Percentiles rank a stretch among this genome's conserved stretches.
phyloP scores from a whole-genome alignment of 2,329 filamentous ascomycete genomes.

The Cladosporium cucumerinum region DNA sequence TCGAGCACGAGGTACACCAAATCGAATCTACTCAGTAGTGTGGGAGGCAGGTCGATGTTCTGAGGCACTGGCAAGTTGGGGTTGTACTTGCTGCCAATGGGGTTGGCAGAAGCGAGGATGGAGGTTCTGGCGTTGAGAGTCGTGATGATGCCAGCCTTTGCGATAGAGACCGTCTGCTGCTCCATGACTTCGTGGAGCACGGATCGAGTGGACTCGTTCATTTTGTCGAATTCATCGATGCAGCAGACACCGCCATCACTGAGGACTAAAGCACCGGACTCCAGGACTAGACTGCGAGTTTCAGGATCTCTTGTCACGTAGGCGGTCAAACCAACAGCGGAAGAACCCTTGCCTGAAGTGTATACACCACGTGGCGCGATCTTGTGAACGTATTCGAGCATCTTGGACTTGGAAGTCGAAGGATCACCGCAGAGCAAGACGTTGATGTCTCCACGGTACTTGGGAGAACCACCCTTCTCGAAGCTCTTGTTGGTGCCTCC shows the following conservation, averaged over 20 bases:
- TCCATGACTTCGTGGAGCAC: constrained; percentile 80
- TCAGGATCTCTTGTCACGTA: constrained; percentile 73
- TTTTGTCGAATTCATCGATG: constrained; percentile 78
- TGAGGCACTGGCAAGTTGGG: constrained; percentile 92
- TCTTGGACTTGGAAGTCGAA: constrained; percentile 92
- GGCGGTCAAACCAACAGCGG: constrained; percentile 72
- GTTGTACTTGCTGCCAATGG: constrained; percentile 97
- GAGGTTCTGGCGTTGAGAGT: constrained; percentile 93
- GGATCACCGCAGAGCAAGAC: constrained; percentile 94
- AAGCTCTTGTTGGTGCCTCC: constrained; percentile 98
- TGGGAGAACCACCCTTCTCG: constrained; percentile 90
- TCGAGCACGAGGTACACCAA: constrained; percentile 95
- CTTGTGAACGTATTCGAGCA: constrained; percentile 92
- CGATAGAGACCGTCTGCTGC: constrained; percentile 74
- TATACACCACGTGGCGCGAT: constrained; percentile 87
- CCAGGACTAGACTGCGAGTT: constrained; percentile 68
- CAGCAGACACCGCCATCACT: constrained; percentile 75
- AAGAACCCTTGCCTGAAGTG: constrained; percentile 72
- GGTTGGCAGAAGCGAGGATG: constrained; percentile 94
- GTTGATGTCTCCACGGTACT: constrained; percentile 96
- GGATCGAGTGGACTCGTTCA: constrained; percentile 70
- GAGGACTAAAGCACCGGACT: constrained; percentile 70
- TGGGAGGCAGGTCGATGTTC: constrained; percentile 96
- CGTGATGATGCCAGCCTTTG: constrained; percentile 74
- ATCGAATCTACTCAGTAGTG: constrained; percentile 91